Conservation (phyloP, 2,329 filamentous ascomycete species). For the Cytospora piceae region DNA sequence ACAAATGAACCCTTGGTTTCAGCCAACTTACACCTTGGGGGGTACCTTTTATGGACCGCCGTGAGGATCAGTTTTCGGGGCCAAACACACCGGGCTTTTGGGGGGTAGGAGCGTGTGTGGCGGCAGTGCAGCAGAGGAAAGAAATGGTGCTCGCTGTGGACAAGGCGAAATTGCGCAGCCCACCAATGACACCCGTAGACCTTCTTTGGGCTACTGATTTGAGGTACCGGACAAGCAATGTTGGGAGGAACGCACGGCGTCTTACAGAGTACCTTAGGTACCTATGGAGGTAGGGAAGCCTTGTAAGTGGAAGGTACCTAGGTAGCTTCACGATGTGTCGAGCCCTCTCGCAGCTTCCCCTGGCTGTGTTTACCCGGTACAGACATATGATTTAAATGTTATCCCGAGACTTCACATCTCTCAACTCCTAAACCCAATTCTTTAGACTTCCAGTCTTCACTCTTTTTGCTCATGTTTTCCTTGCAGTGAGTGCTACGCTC, state of each 20-base stretch:
- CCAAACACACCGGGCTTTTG: neutral
- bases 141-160: neutral
- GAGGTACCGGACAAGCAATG: neutral
- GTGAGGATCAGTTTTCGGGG: neutral
- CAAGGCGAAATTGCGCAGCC: neutral
- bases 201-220: neutral
- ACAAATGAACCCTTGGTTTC: conserved; percentile 32
- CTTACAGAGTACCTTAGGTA: neutral
- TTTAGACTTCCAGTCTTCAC: neutral
- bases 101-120: neutral
- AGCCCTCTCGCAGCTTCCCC: neutral
- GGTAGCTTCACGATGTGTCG: neutral
- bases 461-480: neutral
- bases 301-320: neutral
- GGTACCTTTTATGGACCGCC: neutral
- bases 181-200: neutral
- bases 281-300: neutral
- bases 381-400: neutral
- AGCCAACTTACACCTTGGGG: conserved; percentile 10
- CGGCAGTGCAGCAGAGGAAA: neutral
- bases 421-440: neutral
- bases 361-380: neutral
- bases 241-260: neutral
- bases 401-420: neutral
- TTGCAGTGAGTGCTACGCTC: neutral